Conservation (phyloP, 1,284 basidiomycete species). For the Ceratorhiza oryzae-sativae region DNA sequence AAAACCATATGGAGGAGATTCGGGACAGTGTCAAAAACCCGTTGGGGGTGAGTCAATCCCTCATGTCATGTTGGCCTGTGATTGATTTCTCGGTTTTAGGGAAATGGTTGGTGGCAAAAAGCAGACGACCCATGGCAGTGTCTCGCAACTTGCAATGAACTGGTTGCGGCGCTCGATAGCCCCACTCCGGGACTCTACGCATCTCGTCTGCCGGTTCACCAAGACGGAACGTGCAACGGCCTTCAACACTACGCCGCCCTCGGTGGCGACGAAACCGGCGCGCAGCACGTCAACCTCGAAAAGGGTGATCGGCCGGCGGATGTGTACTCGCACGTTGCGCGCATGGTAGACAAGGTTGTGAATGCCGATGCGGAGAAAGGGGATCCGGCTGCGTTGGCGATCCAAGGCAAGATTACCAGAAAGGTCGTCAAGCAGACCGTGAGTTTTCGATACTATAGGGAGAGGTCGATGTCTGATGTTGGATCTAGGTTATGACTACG, state of each 20-base stretch:
- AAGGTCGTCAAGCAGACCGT: conserved; percentile 99
- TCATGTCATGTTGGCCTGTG: background rate
- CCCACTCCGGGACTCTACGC: conserved; percentile 74
- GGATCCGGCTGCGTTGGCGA: conserved; percentile 61
- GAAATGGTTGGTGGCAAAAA: conserved; percentile 84
- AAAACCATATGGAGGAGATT: conserved; percentile 77
- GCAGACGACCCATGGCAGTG: conserved; percentile 99
- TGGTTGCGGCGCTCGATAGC: conserved; percentile 78
- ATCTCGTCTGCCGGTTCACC: conserved; percentile 90
- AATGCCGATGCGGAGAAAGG: conserved; percentile 56
- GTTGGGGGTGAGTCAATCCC: conserved; percentile 63
- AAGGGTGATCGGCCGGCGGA: conserved; percentile 90
- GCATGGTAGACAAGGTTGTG: conserved; percentile 73
- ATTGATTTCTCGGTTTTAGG: conserved; percentile 47
- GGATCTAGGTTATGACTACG: conserved; percentile 90
- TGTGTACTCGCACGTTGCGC: conserved; percentile 94
- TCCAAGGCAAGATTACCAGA: conserved; percentile 83
- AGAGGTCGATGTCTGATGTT: background rate
- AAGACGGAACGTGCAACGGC: conserved; percentile 99
- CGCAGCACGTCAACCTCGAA: conserved; percentile 91
- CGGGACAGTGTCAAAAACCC: conserved; percentile 87
- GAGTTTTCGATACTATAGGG: conserved; percentile 45
- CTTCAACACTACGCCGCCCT: conserved; percentile 98
- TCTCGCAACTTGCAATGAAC: conserved; percentile 89
- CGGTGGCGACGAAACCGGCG: conserved; percentile 90